Percentiles rank a stretch among this genome's conserved stretches.
phyloP scores from a whole-genome alignment of 108 stramenopile genomes.

The Skeletonema tropicum region DNA sequence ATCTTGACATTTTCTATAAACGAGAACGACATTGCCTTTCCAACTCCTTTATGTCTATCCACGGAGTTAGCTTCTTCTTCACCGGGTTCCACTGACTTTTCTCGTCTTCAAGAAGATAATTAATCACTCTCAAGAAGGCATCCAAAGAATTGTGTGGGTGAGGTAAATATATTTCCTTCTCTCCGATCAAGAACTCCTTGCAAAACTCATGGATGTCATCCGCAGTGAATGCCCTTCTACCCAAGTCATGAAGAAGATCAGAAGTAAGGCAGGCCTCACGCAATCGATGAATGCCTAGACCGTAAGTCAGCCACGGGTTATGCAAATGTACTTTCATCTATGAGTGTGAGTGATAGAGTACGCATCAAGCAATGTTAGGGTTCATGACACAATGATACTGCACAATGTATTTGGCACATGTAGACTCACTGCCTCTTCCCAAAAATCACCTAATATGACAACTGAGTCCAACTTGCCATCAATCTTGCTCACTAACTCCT shows the following conservation, averaged over 20 bases:
- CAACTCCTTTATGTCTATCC: conserved; percentile 10
- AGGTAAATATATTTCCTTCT: conserved; percentile 26
- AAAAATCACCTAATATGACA: conserved; percentile 79
- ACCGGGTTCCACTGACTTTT: conserved; percentile 44
- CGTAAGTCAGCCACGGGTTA: conserved; percentile 81
- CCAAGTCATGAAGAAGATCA: conserved; percentile 34
- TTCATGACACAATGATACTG: no score
- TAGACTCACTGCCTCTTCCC: conserved; percentile 6
- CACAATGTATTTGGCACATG: no score
- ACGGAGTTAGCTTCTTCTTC: conserved; percentile 45
- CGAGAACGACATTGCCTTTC: background rate
- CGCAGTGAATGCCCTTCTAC: conserved; percentile 64
- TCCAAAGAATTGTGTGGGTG: conserved; percentile 34
- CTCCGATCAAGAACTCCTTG: conserved; percentile 56
- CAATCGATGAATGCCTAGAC: conserved; percentile 61
- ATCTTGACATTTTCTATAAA: no score
- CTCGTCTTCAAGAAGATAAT: conserved; percentile 16
- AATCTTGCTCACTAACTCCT: conserved; percentile 68
- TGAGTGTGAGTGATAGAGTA: no score
- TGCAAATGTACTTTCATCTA: conserved; percentile 43
- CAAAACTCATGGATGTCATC: conserved; percentile 67
- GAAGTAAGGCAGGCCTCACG: conserved; percentile 69
- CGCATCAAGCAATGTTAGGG: no score
- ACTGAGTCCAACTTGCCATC: conserved; percentile 68
- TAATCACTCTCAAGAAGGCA: background rate